Evolutionary conservation across 176 grass and related monocot species (phyloP).

Genomic region (Eleusine coracana): DNA sequence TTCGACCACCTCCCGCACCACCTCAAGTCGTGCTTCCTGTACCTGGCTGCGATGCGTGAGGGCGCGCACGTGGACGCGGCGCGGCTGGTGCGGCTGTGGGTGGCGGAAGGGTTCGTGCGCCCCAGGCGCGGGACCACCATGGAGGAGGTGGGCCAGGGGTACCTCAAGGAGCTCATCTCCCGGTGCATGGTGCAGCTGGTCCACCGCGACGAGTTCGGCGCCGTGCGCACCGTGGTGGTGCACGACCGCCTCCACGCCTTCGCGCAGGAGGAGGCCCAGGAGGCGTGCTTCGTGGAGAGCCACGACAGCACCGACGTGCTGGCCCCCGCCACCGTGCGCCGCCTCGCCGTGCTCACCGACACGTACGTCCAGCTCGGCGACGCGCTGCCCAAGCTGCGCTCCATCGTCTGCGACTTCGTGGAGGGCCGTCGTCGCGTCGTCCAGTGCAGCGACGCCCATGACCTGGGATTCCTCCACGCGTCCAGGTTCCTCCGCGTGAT

Average conservation of each 20-base stretch:
- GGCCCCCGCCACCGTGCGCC: conserved; percentile 52
- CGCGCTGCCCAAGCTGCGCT: conserved; percentile 56
- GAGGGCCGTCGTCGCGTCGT: conserved; percentile 5
- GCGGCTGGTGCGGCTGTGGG: conserved; percentile 57
- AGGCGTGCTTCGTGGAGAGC: conserved; percentile 55
- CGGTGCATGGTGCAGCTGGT: conserved; percentile 58
- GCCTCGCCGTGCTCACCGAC: conserved; percentile 52
- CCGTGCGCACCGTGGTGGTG: conserved; percentile 38
- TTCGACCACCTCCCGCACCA: conserved; percentile 71
- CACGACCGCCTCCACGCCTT: conserved; percentile 59
- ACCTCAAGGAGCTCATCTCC: conserved; percentile 55
- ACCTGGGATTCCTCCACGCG: conserved; percentile 49
- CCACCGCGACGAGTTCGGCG: conserved; percentile 44
- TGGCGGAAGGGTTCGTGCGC: conserved; percentile 61
- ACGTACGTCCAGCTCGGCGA: conserved; percentile 48
- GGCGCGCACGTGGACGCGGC: conserved; percentile 18
- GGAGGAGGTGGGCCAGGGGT: conserved; percentile 50
- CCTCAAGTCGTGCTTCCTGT: conserved; percentile 72
- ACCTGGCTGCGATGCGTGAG: conserved; percentile 52
- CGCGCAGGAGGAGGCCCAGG: conserved; percentile 59
- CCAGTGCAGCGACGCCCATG: conserved; percentile 17
- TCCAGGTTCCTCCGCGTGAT: conserved; percentile 66
- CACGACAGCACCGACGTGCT: conserved; percentile 63
- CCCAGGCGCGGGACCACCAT: conserved; percentile 42
- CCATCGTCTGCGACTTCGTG: conserved; percentile 52